A percentile compares a stretch with the other conserved stretches of the same genome.
phyloP scores from a whole-genome alignment of 768 basidiomycete genomes.

The Pleurotus ostreatus region DNA sequence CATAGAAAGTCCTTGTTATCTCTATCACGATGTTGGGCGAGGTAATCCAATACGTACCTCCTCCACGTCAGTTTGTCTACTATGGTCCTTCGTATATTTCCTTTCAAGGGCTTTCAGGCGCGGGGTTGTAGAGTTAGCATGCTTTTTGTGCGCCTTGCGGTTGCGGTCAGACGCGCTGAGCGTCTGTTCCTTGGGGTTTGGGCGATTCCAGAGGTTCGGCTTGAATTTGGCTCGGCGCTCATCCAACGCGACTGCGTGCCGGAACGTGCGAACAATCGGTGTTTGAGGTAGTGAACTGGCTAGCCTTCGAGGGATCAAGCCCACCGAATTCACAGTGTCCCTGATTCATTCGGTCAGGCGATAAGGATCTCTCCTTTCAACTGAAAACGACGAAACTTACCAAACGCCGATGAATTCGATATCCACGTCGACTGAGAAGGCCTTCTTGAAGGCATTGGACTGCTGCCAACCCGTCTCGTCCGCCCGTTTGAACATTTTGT shows the following conservation, averaged over 20 bases:
- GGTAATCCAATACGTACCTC: not conserved
- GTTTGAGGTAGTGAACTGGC: slow-evolving; percentile 47
- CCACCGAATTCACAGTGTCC: slow-evolving; percentile 56
- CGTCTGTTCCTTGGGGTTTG: slow-evolving; percentile 21
- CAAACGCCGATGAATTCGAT: slow-evolving; percentile 50
- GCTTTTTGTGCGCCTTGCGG: not conserved
- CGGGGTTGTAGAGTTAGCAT: slow-evolving; percentile 16
- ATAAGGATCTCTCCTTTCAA: too few relatives aligned
- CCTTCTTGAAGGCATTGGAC: slow-evolving; percentile 43
- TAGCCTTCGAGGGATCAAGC: slow-evolving; percentile 41
- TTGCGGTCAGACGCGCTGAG: slow-evolving; percentile 18
- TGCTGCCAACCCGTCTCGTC: slow-evolving; percentile 41
- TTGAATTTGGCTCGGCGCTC: slow-evolving; percentile 36
- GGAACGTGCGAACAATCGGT: slow-evolving; percentile 47
- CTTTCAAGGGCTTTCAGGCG: slow-evolving; percentile 25
- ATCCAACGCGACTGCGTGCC: slow-evolving; percentile 64
- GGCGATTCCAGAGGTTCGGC: slow-evolving; percentile 44
- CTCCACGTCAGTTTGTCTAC: slow-evolving; percentile 17
- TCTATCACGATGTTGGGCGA: not conserved
- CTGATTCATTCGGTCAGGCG: too few relatives aligned
- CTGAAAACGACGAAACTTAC: slow-evolving; percentile 17
- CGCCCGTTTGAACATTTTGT: slow-evolving; percentile 45
- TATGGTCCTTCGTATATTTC: slow-evolving; percentile 23
- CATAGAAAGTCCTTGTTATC: slow-evolving; percentile 28
- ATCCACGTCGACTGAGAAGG: slow-evolving; percentile 44